Evolutionary conservation across 495 filamentous ascomycete species (phyloP), one percentile per base, ranked within the genome.

Genomic region (Saxophila tyrrhenica): DNA sequence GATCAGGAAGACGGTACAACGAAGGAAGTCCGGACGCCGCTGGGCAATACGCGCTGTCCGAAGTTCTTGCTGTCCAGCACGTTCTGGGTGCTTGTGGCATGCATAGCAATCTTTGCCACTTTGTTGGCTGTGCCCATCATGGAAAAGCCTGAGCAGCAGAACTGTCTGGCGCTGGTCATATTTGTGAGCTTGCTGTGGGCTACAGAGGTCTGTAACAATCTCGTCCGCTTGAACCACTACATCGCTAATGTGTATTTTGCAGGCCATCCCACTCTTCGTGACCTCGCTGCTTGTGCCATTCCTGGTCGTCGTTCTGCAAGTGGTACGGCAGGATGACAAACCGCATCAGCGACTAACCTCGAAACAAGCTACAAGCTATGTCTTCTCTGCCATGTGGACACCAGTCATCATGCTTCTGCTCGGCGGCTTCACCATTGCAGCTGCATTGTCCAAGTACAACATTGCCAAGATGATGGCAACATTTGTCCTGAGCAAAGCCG

Each of bases 371-470:
- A 84, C 89, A 0, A 75, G 75, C 49, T 88, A 84, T 63, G 82
- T 95, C 35, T 96, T 97, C 61, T 73, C 87, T 25, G 82, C 92
- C 19, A 99, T 99, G 92, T 99, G 92, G 92, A 96, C 90, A 10
- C 89, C 94, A 0, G 92, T 97, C 29, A 99, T 99, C 58, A 97
- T 97, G 94, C 78, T 99, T 13, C 78, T 99, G 20, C 82, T 99
- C 19, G 92, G 92, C 59, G 92, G 92, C 9, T 99, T 99, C 62
- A 90, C 94, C 13, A 83, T 99, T 58, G 92, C 92, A 10, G 92
- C 92, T 0, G 92, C 94, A 0, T 70, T 99, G 54, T 95, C 89
- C 41, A 99, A 99, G 67, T 94, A 95, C 66, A 87, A 89, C 61
- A 97, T 99, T 63, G 92, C 94, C 46, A 95, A 95, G 65, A 81